Conservation (phyloP, 768 basidiomycete species). For the Crepidotus variabilis region DNA sequence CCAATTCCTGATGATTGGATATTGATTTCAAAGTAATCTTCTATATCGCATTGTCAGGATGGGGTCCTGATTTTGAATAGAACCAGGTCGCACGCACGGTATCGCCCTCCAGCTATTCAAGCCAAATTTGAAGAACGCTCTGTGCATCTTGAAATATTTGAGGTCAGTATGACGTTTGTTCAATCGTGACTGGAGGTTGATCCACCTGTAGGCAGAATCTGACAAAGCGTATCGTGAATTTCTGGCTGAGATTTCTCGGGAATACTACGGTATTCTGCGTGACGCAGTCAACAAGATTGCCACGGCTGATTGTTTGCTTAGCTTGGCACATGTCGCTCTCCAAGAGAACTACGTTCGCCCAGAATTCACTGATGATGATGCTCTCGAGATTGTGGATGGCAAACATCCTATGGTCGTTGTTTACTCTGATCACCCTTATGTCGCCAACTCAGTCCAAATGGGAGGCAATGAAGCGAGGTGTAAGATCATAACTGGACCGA, state of each 20-base stretch:
- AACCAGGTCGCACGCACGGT: conserved; percentile 70
- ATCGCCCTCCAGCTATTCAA: conserved; percentile 67
- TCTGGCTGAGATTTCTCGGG: conserved; percentile 61
- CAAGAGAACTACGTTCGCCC: conserved; percentile 78
- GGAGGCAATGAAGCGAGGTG: conserved; percentile 47
- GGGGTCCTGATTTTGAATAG: conserved; percentile 18
- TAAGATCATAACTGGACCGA: conserved; percentile 81
- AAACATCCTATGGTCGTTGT: conserved; percentile 93
- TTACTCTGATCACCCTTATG: conserved; percentile 74
- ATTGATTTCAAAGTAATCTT: conserved; percentile 56
- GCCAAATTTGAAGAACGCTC: conserved; percentile 66
- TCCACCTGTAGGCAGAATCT: conserved; percentile 45
- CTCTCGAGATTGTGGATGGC: conserved; percentile 74
- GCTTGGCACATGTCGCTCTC: conserved; percentile 76
- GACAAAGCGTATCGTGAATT: conserved; percentile 65
- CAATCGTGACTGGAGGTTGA: not conserved
- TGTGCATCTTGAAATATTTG: conserved; percentile 68
- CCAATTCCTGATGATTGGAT: conserved; percentile 56
- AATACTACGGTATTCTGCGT: conserved; percentile 69
- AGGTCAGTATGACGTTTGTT: conserved; percentile 24
- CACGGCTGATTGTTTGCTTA: conserved; percentile 80
- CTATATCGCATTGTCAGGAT: not conserved
- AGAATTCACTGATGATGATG: conserved; percentile 60
- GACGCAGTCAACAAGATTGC: conserved; percentile 80
- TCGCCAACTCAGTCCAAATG: conserved; percentile 76